These are phyloP conservation scores for Mortierella sp. DNA, from an alignment of 371 early-diverging fungal genomes.

Conservation along the genomic window DNA sequence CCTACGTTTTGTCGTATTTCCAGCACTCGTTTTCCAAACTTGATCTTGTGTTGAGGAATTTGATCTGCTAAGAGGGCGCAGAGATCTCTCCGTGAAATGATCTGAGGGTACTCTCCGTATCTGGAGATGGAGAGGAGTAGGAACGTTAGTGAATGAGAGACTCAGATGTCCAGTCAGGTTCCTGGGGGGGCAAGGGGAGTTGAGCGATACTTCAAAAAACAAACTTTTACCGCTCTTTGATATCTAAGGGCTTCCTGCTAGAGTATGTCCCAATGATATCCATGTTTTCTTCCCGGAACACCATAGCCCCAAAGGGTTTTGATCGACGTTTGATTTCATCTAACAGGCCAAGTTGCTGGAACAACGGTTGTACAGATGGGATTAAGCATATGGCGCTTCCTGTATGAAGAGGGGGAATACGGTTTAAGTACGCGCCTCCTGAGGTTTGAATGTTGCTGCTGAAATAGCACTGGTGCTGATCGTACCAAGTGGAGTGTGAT, in stretches of 20 bases:
- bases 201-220: too few relatives aligned
- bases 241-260: conserved; percentile 14
- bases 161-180: too few relatives aligned
- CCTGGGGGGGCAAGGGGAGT: too few relatives aligned
- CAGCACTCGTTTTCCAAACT: conserved; percentile 34
- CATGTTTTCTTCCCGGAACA: conserved; percentile 19
- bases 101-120: conserved; percentile 29
- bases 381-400: conserved; percentile 39
- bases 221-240: conserved; percentile 39
- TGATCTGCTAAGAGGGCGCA: conserved; percentile 19
- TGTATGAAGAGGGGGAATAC: background rate
- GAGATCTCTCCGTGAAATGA: conserved; percentile 30
- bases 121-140: too few relatives aligned
- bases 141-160: too few relatives aligned
- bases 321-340: conserved; percentile 21
- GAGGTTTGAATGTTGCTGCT: too few relatives aligned
- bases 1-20: conserved; percentile 27
- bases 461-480: background rate
- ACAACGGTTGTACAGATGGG: conserved; percentile 26
- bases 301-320: conserved; percentile 35
- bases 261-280: conserved; percentile 13
- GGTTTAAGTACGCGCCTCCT: too few relatives aligned
- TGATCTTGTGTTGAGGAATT: conserved; percentile 30
- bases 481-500: conserved; percentile 19
- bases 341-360: conserved; percentile 27